phyloP scores from a whole-genome alignment of 2,329 filamentous ascomycete species.

The Pseudogymnoascus sp. region DNA sequence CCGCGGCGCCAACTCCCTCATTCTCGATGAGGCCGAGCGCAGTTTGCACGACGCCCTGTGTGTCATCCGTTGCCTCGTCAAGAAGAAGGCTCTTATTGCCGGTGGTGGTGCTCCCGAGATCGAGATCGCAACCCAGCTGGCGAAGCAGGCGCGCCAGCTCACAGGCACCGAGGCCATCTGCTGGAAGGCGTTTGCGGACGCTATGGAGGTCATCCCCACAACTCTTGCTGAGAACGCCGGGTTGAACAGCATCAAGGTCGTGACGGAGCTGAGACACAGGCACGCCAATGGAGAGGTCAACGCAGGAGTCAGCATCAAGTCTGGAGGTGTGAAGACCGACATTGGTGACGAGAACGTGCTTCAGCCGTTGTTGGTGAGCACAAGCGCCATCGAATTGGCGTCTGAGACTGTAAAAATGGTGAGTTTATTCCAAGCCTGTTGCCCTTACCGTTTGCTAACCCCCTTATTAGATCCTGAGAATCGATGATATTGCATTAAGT shows the following conservation, averaged over 20 bases:
- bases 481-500: conserved; percentile 59
- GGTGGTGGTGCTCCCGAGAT: conserved; percentile 95
- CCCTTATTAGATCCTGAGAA: conserved; percentile 44
- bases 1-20: conserved; percentile 86
- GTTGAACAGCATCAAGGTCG: conserved; percentile 96
- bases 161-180: conserved; percentile 93
- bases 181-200: conserved; percentile 98
- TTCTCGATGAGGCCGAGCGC: conserved; percentile 94
- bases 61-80: conserved; percentile 92
- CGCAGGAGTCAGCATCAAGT: conserved; percentile 96
- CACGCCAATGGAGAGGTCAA: conserved; percentile 94
- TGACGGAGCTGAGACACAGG: conserved; percentile 87
- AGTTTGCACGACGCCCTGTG: conserved; percentile 95
- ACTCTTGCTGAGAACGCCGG: conserved; percentile 96
- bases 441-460: not conserved
- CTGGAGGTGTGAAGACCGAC: conserved; percentile 91
- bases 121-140: conserved; percentile 82
- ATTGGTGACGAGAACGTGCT: conserved; percentile 95
- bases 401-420: conserved; percentile 96
- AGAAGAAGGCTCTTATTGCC: conserved; percentile 98
- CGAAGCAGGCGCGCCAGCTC: conserved; percentile 72
- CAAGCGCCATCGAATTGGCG: conserved; percentile 91
- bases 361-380: conserved; percentile 92
- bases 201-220: conserved; percentile 93
- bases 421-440: not conserved